A percentile compares a stretch with the other conserved stretches of the same genome.
Evolutionary conservation across 2,329 filamentous ascomycete genomes (phyloP).

Genomic region (Macrophomina pseudophaseolina): DNA sequence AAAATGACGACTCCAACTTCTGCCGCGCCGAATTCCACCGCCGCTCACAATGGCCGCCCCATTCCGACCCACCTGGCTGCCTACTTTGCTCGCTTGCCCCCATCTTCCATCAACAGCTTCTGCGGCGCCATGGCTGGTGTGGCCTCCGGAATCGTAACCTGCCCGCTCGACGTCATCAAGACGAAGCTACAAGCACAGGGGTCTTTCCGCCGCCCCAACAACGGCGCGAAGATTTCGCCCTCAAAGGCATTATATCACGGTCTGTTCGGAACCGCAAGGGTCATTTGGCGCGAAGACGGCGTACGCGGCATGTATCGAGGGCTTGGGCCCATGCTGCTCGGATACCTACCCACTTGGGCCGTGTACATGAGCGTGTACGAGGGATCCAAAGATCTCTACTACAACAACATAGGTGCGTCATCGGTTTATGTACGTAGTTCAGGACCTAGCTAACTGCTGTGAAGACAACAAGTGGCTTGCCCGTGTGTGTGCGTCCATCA

Average conservation of each 20-base stretch:
- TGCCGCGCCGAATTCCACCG: conserved; percentile 19
- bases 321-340: conserved; percentile 89
- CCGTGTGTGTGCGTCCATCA: conserved; percentile 86
- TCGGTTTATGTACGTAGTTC: conserved; percentile 29
- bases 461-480: conserved; percentile 76
- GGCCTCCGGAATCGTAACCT: conserved; percentile 91
- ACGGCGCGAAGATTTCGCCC: conserved; percentile 49
- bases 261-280: conserved; percentile 80
- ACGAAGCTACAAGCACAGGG: conserved; percentile 97
- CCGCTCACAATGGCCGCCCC: conserved; percentile 16
- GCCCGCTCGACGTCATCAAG: conserved; percentile 98
- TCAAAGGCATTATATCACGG: conserved; percentile 75
- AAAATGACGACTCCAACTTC: conserved; percentile 27
- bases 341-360: conserved; percentile 96
- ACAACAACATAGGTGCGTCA: conserved; percentile 61
- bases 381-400: conserved; percentile 77
- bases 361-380: conserved; percentile 98
- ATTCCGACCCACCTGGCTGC: neutral
- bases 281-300: conserved; percentile 89
- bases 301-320: conserved; percentile 90
- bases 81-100: conserved; percentile 52
- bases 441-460: conserved; percentile 48
- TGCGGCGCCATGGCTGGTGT: conserved; percentile 89
- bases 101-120: conserved; percentile 74
- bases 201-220: conserved; percentile 67